These are phyloP conservation scores for Penicillium bovifimosum DNA, from an alignment of 495 filamentous ascomycete genomes.

Conservation along the genomic window DNA sequence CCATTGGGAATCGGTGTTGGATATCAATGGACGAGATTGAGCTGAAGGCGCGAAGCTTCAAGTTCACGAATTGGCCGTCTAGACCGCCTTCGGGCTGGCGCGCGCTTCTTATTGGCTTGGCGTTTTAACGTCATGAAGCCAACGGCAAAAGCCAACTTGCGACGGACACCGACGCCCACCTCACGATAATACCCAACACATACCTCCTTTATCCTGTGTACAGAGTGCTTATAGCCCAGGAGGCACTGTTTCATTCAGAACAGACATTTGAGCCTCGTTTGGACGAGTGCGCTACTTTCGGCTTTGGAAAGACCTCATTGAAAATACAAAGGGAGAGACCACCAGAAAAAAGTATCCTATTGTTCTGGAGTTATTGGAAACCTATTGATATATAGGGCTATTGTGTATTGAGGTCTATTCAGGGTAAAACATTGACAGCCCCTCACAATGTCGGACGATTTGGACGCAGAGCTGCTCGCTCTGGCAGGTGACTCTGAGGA, in stretches of 20 bases:
- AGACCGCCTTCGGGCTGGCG: conserved; percentile 16
- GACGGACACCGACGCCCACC: conserved; percentile 8
- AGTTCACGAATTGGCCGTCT: conserved; percentile 2
- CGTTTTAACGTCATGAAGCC: conserved; percentile 24
- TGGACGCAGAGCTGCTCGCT: conserved; percentile 84
- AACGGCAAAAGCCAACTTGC: conserved; percentile 24
- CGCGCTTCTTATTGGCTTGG: conserved; percentile 24
- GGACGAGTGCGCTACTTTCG: not conserved
- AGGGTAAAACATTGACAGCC: not conserved
- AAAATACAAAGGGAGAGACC: no score
- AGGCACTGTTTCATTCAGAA: not conserved
- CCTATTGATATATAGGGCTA: not conserved
- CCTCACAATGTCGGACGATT: conserved; percentile 55
- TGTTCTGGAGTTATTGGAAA: not conserved
- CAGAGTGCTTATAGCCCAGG: not conserved
- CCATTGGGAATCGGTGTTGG: conserved; percentile 9
- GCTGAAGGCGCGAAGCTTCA: not conserved
- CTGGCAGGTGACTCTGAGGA: conserved; percentile 69
- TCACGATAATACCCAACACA: not conserved
- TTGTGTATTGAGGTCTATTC: not conserved
- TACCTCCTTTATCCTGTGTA: conserved; percentile 2
- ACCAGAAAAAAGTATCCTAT: no score
- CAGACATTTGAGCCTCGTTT: not conserved
- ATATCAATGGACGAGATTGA: not conserved
- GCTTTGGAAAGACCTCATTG: conserved; percentile 7